Percentiles rank a stretch among this genome's conserved stretches.
Conservation (phyloP, 805 yeast genomes). For the Brettanomyces nanus region DNA sequence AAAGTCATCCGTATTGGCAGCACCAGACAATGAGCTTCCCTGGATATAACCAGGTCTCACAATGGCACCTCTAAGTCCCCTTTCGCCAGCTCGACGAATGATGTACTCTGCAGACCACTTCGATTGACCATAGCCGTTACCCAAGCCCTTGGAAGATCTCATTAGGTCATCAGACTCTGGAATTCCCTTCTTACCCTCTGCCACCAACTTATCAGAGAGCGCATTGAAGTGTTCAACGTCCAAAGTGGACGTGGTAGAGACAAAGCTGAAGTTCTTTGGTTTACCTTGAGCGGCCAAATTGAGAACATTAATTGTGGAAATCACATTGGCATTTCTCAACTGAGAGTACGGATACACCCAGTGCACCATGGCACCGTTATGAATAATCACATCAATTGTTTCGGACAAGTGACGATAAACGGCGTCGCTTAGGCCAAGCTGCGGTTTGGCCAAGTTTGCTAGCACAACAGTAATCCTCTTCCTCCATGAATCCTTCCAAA, state of each 20-base stretch:
- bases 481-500: conserved; percentile 59
- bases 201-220: conserved; percentile 65
- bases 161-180: conserved; percentile 74
- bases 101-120: conserved; percentile 96
- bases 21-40: conserved; percentile 77
- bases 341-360: conserved; percentile 96
- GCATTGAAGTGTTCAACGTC: conserved; percentile 78
- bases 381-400: conserved; percentile 74
- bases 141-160: conserved; percentile 77
- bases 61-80: conserved; percentile 83
- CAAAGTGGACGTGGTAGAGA: conserved; percentile 89
- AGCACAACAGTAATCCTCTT: conserved; percentile 59
- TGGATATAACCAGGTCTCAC: conserved; percentile 95
- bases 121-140: conserved; percentile 94
- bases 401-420: conserved; percentile 53
- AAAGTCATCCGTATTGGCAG: conserved; percentile 95
- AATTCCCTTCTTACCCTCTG: conserved; percentile 66
- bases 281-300: conserved; percentile 70
- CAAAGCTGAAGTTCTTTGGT: conserved; percentile 81
- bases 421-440: conserved; percentile 56
- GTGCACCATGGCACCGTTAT: conserved; percentile 96
- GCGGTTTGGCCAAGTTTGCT: conserved; percentile 69
- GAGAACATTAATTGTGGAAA: conserved; percentile 79
- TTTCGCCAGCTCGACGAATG: conserved; percentile 77
- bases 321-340: conserved; percentile 86